Percentiles rank a stretch among this genome's conserved stretches.
phyloP scores from a whole-genome alignment of 2,329 filamentous ascomycete genomes.

The Cadophora malorum region DNA sequence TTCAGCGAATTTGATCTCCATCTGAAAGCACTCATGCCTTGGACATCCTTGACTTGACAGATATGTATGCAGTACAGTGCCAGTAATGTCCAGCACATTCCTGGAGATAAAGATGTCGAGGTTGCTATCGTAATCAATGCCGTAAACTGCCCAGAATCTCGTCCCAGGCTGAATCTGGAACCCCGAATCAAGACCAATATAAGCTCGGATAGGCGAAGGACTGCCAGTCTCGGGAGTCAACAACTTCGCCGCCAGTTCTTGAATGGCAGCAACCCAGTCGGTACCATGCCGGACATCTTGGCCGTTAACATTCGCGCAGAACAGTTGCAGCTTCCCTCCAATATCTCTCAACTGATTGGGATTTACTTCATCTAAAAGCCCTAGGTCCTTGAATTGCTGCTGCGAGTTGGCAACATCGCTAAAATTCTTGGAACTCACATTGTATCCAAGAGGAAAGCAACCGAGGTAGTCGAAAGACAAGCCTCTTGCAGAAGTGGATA shows the following conservation, averaged over 20 bases:
- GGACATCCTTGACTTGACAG: slow-evolving; percentile 50
- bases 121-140: slow-evolving; percentile 28
- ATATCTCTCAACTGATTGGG: slow-evolving; percentile 37
- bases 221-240: slow-evolving; percentile 38
- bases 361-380: slow-evolving; percentile 44
- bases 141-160: slow-evolving; percentile 52
- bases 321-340: slow-evolving; percentile 33
- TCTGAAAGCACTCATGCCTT: slow-evolving; percentile 50
- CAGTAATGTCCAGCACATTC: slow-evolving; percentile 50
- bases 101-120: slow-evolving; percentile 51
- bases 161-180: slow-evolving; percentile 47
- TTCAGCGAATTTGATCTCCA: slow-evolving; percentile 48
- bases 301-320: slow-evolving; percentile 36
- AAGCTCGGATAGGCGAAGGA: slow-evolving; percentile 43
- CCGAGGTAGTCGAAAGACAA: slow-evolving; percentile 50
- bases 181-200: slow-evolving; percentile 50
- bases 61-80: slow-evolving; percentile 54
- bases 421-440: slow-evolving; percentile 50
- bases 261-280: slow-evolving; percentile 32
- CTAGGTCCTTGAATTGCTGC: slow-evolving; percentile 49
- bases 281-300: slow-evolving; percentile 39
- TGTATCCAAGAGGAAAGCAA: slow-evolving; percentile 55
- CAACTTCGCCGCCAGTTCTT: slow-evolving; percentile 34
- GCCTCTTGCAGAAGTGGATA: slow-evolving; percentile 46
- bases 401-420: slow-evolving; percentile 53